Evolutionary conservation across 768 basidiomycete species (phyloP).

Genomic region (Psilocybe tampanensis): DNA sequence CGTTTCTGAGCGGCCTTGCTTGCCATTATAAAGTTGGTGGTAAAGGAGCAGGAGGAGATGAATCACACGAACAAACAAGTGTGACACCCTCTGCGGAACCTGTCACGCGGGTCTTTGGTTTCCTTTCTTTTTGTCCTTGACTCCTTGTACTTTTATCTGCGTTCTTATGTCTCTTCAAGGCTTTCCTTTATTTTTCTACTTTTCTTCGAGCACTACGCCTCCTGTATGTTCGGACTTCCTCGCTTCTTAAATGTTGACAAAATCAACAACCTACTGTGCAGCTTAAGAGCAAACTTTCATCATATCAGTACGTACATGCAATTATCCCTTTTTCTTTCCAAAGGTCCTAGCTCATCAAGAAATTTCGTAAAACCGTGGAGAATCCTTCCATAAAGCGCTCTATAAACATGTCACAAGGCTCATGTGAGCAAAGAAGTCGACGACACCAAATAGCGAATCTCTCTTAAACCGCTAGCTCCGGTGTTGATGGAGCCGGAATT

Average conservation of each 20-base stretch:
- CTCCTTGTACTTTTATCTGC: neutral
- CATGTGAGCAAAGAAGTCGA: neutral
- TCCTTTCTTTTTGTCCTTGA: neutral
- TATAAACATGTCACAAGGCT: neutral
- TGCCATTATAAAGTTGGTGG: conserved; percentile 56
- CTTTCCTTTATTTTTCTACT: neutral
- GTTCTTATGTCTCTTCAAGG: neutral
- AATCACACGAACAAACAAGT: conserved; percentile 23
- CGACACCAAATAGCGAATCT: neutral
- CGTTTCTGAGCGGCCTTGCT: conserved; percentile 88
- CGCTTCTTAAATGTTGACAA: too few species aligned
- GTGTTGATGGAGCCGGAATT: neutral
- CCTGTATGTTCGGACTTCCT: too few species aligned
- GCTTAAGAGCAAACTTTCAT: too few species aligned
- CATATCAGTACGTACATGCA: too few species aligned
- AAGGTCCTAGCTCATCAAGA: neutral
- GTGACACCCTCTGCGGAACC: conserved; percentile 8
- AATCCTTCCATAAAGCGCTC: neutral
- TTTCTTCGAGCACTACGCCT: too few species aligned
- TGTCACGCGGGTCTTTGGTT: conserved; percentile 3
- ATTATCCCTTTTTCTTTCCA: neutral
- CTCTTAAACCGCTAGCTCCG: neutral
- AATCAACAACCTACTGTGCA: too few species aligned
- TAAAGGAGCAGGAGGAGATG: conserved; percentile 25
- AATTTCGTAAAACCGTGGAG: neutral